Base-by-base conservation (phyloP, 2,329 filamentous ascomycete species). In the Scopulariopsis brevicaulis region DNA sequence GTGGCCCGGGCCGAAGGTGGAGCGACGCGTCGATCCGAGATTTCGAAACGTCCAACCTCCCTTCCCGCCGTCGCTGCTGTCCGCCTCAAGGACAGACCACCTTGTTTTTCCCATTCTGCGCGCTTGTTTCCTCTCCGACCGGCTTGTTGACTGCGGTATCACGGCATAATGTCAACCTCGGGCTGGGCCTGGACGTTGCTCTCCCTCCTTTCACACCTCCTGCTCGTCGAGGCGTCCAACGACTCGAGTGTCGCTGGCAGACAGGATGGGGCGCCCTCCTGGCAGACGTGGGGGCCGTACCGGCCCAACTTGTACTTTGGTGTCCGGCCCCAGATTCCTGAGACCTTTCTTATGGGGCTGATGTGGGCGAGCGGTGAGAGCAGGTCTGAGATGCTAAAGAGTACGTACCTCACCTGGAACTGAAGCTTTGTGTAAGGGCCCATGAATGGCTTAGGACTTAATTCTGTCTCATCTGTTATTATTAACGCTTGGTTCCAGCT, bases 231-330 rank as follows among this genome's bases (percentile, higher is more conserved):
- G 20, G n/a, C 46, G 20, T 20, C 46, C 7, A 40, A 40, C 3
- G 18, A 50, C 6, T 50, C 46, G n/a, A 50, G 20, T 14, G 46
- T n/a, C 22, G n/a, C 12, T 6, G 11, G 8, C 1, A 22, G n/a
- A 11, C 46, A 50, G 46, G 46, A 50, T 50, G 46, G 24, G 8
- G 12, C 14, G 8, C 20, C 46, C 4, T 14, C 22, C 2, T 50
- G 46, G 46, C 46, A 50, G 46, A 50, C 20, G 75, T 99, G 94
- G 94, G 94, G 94, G 0, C 90, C 94, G 1, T 99, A 97, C 74
- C 84, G 90, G 64, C 88, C 93, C 0, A 96, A 96, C 67, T 73
- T 97, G 51, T 97, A 96, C 73, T 97, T 97, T 75, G 93, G 93
- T 1, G 82, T 96, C 37, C 82, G 90, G 22, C 90, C 93, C 51